A percentile compares a stretch with the other conserved stretches of the same genome.
These are phyloP conservation scores for Suhomyces prunicola DNA, from an alignment of 805 yeast species.

Conservation along the genomic window DNA sequence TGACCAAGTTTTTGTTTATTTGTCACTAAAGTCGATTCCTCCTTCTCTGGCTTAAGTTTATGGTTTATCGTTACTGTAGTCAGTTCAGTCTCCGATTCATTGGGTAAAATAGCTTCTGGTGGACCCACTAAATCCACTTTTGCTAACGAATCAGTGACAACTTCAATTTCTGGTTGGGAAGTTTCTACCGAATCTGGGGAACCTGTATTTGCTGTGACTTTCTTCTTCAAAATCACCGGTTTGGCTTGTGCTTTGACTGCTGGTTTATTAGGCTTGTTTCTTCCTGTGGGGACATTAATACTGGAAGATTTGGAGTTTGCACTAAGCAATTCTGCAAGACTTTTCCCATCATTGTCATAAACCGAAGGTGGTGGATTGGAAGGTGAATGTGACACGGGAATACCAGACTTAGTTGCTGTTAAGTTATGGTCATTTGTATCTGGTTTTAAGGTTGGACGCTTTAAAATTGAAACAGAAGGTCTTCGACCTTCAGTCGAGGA, in stretches of 20 bases:
- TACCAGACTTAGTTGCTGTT: neutral
- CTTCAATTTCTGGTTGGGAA: neutral
- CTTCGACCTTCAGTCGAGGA: conserved; percentile 12
- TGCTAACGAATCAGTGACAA: neutral
- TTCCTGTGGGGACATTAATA: conserved; percentile 17
- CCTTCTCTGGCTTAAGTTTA: neutral
- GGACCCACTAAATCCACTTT: neutral
- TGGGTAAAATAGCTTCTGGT: neutral
- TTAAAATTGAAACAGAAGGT: conserved; percentile 18
- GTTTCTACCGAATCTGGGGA: neutral
- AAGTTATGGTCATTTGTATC: neutral
- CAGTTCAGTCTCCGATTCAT: neutral
- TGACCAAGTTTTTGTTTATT: neutral
- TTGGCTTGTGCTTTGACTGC: conserved; percentile 28
- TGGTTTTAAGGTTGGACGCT: conserved; percentile 8
- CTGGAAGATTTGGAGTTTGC: conserved; percentile 16
- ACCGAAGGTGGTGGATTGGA: conserved; percentile 15
- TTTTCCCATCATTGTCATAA: conserved; percentile 20
- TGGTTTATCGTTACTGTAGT: neutral
- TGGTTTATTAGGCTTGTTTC: conserved; percentile 11
- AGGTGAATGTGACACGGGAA: conserved; percentile 3
- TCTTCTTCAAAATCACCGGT: conserved; percentile 41
- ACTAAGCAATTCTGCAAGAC: conserved; percentile 40
- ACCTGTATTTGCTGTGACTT: conserved; percentile 5
- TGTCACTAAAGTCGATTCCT: neutral